Evolutionary conservation across 306 rosid genomes (phyloP).

Genomic region (Arachis stenosperma): DNA sequence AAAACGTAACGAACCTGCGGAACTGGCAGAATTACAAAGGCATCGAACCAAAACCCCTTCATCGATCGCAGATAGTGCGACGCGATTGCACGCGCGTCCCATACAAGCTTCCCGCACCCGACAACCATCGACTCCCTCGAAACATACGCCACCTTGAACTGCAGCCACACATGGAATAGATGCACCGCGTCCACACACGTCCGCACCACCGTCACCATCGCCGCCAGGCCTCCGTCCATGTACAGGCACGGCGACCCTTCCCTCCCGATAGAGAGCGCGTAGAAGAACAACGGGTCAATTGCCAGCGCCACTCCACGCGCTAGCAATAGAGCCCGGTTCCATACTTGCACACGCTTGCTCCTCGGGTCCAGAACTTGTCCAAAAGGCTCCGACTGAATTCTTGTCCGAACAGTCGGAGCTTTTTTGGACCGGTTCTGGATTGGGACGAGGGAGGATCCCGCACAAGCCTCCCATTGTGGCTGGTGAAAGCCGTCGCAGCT

Average conservation of each 20-base stretch:
- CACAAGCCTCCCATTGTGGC: conserved; percentile 93
- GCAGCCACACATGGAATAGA: conserved; percentile 80
- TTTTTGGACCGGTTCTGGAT: conserved; percentile 53
- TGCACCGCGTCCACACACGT: conserved; percentile 80
- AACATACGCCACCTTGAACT: conserved; percentile 83
- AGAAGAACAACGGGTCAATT: conserved; percentile 87
- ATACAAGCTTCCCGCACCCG: conserved; percentile 97
- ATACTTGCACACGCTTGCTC: conserved; percentile 76
- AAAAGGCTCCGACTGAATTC: conserved; percentile 34
- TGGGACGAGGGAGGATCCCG: conserved; percentile 79
- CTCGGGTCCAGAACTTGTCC: conserved; percentile 82
- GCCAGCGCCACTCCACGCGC: conserved; percentile 93
- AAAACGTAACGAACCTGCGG: conserved; percentile 65
- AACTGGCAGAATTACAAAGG: conserved; percentile 82
- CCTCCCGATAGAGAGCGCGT: conserved; percentile 85
- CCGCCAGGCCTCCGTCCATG: conserved; percentile 88
- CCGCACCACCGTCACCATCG: conserved; percentile 69
- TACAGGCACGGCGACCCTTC: conserved; percentile 84
- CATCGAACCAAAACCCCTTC: conserved; percentile 94
- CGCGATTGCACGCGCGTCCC: conserved; percentile 90
- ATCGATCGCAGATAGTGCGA: conserved; percentile 68
- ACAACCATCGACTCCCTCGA: conserved; percentile 87
- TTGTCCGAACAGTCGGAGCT: neutral
- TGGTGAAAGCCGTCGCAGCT: conserved; percentile 75
- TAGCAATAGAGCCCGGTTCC: conserved; percentile 79